Evolutionary conservation across 1,139 yeast genomes (phyloP).

Genomic region (Wickerhamomyces sp.): DNA sequence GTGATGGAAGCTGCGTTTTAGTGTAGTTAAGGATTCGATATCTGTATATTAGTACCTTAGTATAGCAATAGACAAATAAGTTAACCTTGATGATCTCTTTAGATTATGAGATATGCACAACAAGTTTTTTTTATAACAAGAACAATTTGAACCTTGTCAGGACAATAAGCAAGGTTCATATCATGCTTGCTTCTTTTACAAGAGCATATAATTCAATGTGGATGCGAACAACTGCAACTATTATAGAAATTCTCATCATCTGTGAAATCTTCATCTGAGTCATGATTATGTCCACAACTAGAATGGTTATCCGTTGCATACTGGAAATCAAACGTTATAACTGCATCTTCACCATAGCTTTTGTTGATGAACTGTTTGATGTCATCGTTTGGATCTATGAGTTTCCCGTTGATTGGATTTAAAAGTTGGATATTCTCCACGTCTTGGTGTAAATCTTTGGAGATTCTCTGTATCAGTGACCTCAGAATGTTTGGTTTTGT

Average conservation of each 20-base stretch:
- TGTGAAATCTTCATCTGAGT: conserved; percentile 17
- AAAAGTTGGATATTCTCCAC: conserved; percentile 14
- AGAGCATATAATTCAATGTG: conserved; percentile 3
- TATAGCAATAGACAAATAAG: too few relatives aligned
- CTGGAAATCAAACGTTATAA: conserved; percentile 17
- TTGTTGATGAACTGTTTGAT: conserved; percentile 10
- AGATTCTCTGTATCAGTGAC: conserved; percentile 14
- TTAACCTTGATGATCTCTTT: too few relatives aligned
- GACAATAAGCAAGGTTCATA: too few relatives aligned
- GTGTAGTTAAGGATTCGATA: too few relatives aligned
- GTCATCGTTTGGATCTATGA: conserved; percentile 13
- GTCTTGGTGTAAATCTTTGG: conserved; percentile 16
- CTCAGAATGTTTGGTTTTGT: conserved; percentile 11
- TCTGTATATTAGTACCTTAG: too few relatives aligned
- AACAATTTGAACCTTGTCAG: too few relatives aligned
- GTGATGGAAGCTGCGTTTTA: too few relatives aligned
- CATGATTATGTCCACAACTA: conserved; percentile 6
- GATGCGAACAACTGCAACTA: conserved; percentile 22
- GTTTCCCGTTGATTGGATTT: conserved; percentile 15
- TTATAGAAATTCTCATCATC: conserved; percentile 22
- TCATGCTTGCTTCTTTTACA: too few relatives aligned
- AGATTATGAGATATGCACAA: too few relatives aligned
- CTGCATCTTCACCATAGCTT: conserved; percentile 10
- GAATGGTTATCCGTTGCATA: conserved; percentile 5
- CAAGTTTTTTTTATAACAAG: too few relatives aligned